These are phyloP conservation scores for Artemisia argyi DNA, from an alignment of 129 eudicot genomes.

Conservation along the genomic window DNA sequence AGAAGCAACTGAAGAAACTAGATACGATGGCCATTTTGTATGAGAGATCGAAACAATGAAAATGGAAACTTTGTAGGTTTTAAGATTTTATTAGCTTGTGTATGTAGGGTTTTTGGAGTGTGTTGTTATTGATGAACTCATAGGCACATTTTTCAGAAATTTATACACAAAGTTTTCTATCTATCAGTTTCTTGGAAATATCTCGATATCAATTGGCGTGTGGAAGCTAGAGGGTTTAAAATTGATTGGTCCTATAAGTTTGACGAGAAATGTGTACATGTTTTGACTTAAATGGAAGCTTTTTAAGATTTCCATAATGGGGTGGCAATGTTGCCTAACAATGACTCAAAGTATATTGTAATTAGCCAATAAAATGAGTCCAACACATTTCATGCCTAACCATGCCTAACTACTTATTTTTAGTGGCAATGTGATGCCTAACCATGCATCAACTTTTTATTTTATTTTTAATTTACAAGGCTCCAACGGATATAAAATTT, in stretches of 20 bases:
- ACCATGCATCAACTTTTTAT: too few relatives aligned
- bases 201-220: background rate
- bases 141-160: background rate
- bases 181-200: background rate
- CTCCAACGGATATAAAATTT: too few relatives aligned
- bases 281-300: background rate
- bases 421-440: too few relatives aligned
- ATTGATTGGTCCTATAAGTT: background rate
- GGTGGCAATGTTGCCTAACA: too few relatives aligned
- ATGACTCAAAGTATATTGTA: too few relatives aligned
- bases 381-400: too few relatives aligned
- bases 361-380: too few relatives aligned
- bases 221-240: background rate
- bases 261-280: background rate
- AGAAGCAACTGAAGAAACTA: slow-evolving; percentile 19
- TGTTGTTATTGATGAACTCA: background rate
- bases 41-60: background rate
- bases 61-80: too few relatives aligned
- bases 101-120: background rate
- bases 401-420: too few relatives aligned
- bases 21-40: slow-evolving; percentile 17
- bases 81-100: background rate
- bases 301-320: too few relatives aligned
- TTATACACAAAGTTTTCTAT: background rate
- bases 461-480: too few relatives aligned